Evolutionary conservation across 1,139 yeast species (phyloP), one percentile per base, ranked within the genome.

Genomic region (Pneumocystis wakefieldiae): DNA sequence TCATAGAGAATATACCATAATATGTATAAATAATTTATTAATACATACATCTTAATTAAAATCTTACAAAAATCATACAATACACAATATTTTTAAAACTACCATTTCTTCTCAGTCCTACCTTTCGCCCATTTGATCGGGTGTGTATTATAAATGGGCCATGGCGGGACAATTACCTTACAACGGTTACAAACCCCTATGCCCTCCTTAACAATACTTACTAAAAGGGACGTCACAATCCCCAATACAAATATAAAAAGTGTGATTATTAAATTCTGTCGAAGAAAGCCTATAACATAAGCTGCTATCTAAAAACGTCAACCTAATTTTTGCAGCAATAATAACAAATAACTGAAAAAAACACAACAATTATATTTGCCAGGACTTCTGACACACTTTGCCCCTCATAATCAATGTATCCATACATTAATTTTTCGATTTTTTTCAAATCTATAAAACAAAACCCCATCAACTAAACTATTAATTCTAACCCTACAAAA

Each of bases 101-200:
- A 39, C 4, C 29, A 10, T 12, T 57, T 57, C n/a, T 58, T 58
- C 28, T 29, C 17, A 38, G 60, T 29, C 14, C 24, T 48, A 5
- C 4, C 7, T 12, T 4, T 24, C 8, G 10, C 24, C 48, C 48
- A 61, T 59, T 55, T 41, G 36, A 41, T 53, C 36, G 62, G 61
- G 10, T 59, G 38, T 17, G 39, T 53, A 8, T 59, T 61, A 59
- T 57, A 61, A 59, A 61, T 57, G 24, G 65, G 64, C 65, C 65
- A 62, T 3, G 65, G 61, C 32, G 65, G 65, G 10, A 63, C 61
- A 57, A 63, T 53, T 1, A 61, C 61, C 63, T 62, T 48, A 24
- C 24, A 48, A 24, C 10, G 24, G 8, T 48, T 19, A 24, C 4
- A 24, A 42, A 42, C 10, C 10, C 12, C 6, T 12, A 10, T 48